These are phyloP conservation scores for Plicaturopsis crispa DNA, from an alignment of 768 basidiomycete species.

Conservation along the genomic window DNA sequence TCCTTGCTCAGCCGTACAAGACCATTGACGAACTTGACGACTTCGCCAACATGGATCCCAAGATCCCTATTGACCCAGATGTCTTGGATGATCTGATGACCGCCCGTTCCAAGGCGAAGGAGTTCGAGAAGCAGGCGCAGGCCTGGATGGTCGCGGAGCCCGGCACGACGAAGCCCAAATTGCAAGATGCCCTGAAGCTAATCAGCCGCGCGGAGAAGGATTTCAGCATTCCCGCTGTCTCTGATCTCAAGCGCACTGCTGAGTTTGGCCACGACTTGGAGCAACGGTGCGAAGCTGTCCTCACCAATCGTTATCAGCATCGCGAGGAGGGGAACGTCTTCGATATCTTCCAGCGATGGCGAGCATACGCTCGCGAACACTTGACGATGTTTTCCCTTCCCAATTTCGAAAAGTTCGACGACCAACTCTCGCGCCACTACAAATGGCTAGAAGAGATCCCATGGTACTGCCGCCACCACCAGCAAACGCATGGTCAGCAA, in stretches of 20 bases:
- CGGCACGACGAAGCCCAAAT: conserved; percentile 48
- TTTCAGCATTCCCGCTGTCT: conserved; percentile 60
- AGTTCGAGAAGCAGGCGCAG: conserved; percentile 74
- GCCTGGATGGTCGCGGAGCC: conserved; percentile 58
- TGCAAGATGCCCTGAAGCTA: conserved; percentile 63
- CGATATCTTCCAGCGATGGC: conserved; percentile 68
- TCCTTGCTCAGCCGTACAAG: conserved; percentile 64
- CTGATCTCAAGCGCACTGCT: conserved; percentile 60
- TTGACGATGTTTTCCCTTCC: conserved; percentile 68
- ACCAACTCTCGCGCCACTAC: conserved; percentile 58
- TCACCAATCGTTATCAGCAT: conserved; percentile 53
- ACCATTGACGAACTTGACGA: conserved; percentile 73
- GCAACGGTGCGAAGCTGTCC: conserved; percentile 63
- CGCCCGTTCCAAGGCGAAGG: conserved; percentile 61
- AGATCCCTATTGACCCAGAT: conserved; percentile 62
- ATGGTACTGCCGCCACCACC: conserved; percentile 71
- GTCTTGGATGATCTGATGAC: conserved; percentile 60
- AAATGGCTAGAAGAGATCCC: conserved; percentile 71
- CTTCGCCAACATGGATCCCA: conserved; percentile 56
- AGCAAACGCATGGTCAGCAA: conserved; percentile 50
- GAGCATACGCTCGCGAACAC: conserved; percentile 60
- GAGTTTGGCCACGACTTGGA: conserved; percentile 78
- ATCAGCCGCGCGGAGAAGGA: conserved; percentile 70
- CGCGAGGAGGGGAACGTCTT: conserved; percentile 60
- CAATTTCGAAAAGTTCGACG: conserved; percentile 64